Evolutionary conservation across 2,329 filamentous ascomycete species (phyloP).

Genomic region (Myriosclerotinia scirpicola): DNA sequence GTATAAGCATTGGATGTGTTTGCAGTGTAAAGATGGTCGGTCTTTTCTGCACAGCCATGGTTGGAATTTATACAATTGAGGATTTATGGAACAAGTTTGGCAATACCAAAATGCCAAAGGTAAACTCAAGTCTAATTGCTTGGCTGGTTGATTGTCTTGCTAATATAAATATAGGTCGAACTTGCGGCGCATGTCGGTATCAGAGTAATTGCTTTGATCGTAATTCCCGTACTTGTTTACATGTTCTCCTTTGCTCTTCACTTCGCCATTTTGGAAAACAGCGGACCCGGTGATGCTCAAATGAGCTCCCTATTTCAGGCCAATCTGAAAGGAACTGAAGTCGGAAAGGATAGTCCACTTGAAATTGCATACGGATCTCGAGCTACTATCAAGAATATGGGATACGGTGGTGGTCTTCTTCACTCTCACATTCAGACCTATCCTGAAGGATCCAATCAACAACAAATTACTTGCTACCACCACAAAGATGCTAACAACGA

Average conservation of each 20-base stretch:
- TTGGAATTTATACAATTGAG: slow-evolving; percentile 93
- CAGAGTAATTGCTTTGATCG: slow-evolving; percentile 81
- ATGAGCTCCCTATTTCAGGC: slow-evolving; percentile 99
- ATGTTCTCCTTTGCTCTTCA: slow-evolving; percentile 94
- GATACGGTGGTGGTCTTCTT: slow-evolving; percentile 92
- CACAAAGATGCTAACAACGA: slow-evolving; percentile 99
- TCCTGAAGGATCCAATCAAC: slow-evolving; percentile 88
- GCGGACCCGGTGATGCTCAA: slow-evolving; percentile 95
- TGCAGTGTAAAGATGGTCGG: slow-evolving; percentile 99
- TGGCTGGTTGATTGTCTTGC: slow-evolving; percentile 6
- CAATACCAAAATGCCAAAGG: slow-evolving; percentile 84
- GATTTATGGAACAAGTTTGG: slow-evolving; percentile 99
- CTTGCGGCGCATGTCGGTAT: slow-evolving; percentile 77
- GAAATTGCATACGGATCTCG: slow-evolving; percentile 88
- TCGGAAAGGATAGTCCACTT: slow-evolving; percentile 90
- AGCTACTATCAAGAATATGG: slow-evolving; percentile 98
- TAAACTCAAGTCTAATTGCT: slow-evolving; percentile 42
- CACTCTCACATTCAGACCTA: slow-evolving; percentile 97
- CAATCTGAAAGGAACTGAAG: slow-evolving; percentile 88
- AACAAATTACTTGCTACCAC: slow-evolving; percentile 98
- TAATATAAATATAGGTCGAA: slow-evolving; percentile 47
- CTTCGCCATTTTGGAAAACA: slow-evolving; percentile 90
- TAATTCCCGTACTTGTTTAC: slow-evolving; percentile 88
- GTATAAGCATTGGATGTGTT: slow-evolving; percentile 94
- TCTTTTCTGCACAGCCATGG: slow-evolving; percentile 90